Evolutionary conservation across 768 basidiomycete genomes (phyloP).

Genomic region (Phlegmacium glaucopus): DNA sequence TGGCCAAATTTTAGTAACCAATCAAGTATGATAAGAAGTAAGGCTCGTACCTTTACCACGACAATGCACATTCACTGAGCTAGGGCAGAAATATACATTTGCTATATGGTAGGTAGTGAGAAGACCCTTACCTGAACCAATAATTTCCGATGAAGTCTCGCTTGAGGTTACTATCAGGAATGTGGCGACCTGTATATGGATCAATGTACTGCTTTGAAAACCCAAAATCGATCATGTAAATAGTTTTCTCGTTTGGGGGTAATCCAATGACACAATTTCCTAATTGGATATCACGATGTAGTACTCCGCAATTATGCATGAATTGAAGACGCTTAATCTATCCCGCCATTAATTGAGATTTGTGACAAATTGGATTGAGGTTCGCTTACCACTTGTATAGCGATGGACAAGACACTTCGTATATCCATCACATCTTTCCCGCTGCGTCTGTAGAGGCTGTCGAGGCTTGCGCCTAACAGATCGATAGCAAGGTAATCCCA

Average conservation of each 20-base stretch:
- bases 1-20: conserved; percentile 23
- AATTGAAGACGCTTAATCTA: conserved; percentile 71
- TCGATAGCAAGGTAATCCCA: conserved; percentile 80
- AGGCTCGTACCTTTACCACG: conserved; percentile 57
- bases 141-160: conserved; percentile 83
- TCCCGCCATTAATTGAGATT: conserved; percentile 6
- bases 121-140: conserved; percentile 62
- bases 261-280: conserved; percentile 72
- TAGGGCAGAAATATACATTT: conserved; percentile 17
- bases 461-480: conserved; percentile 67
- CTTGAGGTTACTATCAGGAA: conserved; percentile 62
- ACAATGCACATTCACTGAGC: conserved; percentile 74
- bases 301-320: conserved; percentile 71
- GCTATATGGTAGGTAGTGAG: background rate
- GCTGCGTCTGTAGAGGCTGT: conserved; percentile 53
- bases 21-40: conserved; percentile 3
- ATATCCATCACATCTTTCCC: conserved; percentile 63
- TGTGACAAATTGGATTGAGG: background rate
- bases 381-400: conserved; percentile 67
- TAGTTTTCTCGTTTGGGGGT: conserved; percentile 49
- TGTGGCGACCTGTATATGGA: conserved; percentile 59
- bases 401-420: conserved; percentile 69
- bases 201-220: conserved; percentile 81
- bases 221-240: conserved; percentile 87
- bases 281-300: conserved; percentile 78